These are phyloP conservation scores for Metschnikowia matae DNA, from an alignment of 805 yeast species.

Conservation along the genomic window DNA sequence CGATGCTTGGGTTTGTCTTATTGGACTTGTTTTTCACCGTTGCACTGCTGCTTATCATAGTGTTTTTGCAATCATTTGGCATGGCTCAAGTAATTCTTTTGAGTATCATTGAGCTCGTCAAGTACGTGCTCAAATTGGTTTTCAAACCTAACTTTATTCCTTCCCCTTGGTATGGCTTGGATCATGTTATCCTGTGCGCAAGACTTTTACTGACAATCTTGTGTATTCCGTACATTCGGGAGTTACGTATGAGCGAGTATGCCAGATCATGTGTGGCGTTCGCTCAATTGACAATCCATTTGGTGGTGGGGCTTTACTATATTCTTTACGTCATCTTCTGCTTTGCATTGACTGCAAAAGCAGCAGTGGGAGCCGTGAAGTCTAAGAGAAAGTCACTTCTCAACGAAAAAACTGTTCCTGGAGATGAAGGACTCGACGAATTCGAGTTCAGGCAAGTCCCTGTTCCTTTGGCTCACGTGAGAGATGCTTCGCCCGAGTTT, in stretches of 20 bases:
- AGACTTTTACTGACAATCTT: conserved; percentile 38
- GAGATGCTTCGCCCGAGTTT: background rate
- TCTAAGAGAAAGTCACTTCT: background rate
- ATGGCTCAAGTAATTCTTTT: conserved; percentile 40
- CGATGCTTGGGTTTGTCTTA: conserved; percentile 34
- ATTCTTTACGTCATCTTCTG: conserved; percentile 28
- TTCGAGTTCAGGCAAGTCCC: conserved; percentile 13
- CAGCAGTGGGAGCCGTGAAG: conserved; percentile 16
- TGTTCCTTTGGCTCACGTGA: background rate
- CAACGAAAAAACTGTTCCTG: conserved; percentile 1
- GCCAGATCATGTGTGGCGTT: conserved; percentile 41
- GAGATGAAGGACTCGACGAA: background rate
- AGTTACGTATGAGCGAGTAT: conserved; percentile 34
- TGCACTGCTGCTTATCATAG: conserved; percentile 36
- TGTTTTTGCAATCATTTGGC: conserved; percentile 43
- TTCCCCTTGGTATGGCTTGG: conserved; percentile 25
- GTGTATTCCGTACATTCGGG: conserved; percentile 40
- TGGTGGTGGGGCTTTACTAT: conserved; percentile 31
- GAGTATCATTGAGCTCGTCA: conserved; percentile 32
- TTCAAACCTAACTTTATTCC: conserved; percentile 28
- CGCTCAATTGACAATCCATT: conserved; percentile 40
- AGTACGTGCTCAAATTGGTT: conserved; percentile 19
- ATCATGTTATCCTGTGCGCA: conserved; percentile 35
- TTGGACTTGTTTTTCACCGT: conserved; percentile 33
- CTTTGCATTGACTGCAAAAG: conserved; percentile 22